phyloP scores from a whole-genome alignment of 805 yeast genomes.

The Candida caryicola region DNA sequence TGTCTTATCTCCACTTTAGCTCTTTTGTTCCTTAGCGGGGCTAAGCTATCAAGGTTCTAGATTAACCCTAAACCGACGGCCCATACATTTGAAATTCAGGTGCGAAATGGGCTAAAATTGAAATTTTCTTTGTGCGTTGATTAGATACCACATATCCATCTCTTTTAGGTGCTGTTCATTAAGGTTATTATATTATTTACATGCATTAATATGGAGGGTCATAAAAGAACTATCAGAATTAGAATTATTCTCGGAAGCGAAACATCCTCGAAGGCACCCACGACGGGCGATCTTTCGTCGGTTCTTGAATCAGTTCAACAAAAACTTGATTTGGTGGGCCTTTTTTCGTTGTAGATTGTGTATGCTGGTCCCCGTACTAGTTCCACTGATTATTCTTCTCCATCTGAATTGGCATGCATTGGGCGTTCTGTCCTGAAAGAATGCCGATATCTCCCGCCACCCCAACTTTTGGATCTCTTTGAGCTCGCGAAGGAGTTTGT shows the following conservation, averaged over 20 bases:
- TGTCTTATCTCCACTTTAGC: background rate
- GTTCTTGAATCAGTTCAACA: constrained; percentile 20
- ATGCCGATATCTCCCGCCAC: constrained; percentile 83
- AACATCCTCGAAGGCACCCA: background rate
- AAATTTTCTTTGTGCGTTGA: background rate
- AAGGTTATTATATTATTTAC: background rate
- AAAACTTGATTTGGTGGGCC: constrained; percentile 26
- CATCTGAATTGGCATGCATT: constrained; percentile 64
- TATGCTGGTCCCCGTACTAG: constrained; percentile 8
- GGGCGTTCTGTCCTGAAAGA: constrained; percentile 77
- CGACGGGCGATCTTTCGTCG: too few relatives aligned
- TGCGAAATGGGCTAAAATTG: background rate
- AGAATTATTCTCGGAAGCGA: background rate
- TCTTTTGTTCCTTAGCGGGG: background rate
- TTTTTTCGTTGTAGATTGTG: constrained; percentile 12
- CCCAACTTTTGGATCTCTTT: constrained; percentile 83
- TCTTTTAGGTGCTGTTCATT: background rate
- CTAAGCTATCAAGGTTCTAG: background rate
- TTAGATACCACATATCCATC: background rate
- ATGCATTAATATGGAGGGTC: background rate
- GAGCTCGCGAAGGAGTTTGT: constrained; percentile 63
- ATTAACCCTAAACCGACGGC: too few relatives aligned
- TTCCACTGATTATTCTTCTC: constrained; percentile 59
- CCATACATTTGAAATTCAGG: background rate
- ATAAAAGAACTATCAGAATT: background rate